These are phyloP conservation scores for Metschnikowia koreensis DNA, from an alignment of 805 yeast genomes.

Conservation along the genomic window DNA sequence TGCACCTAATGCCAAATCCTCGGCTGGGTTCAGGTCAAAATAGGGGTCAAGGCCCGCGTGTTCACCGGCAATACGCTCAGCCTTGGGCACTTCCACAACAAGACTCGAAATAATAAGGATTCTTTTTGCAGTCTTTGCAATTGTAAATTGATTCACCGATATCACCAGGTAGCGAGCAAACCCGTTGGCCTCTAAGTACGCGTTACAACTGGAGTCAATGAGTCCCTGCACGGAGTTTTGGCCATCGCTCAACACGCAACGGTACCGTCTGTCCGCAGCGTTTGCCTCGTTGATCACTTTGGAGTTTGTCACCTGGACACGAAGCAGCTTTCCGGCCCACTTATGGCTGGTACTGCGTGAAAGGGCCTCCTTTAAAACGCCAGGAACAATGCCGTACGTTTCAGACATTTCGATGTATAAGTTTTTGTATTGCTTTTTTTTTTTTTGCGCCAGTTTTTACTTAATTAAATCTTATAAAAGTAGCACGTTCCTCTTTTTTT, in stretches of 20 bases:
- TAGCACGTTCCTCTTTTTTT: neutral
- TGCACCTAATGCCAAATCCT: slow-evolving; percentile 32
- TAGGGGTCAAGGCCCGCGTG: slow-evolving; percentile 54
- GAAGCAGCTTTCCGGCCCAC: slow-evolving; percentile 30
- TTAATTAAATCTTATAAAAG: neutral
- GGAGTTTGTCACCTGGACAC: slow-evolving; percentile 34
- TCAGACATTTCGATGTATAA: slow-evolving; percentile 13
- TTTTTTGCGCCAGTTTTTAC: neutral
- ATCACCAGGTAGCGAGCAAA: slow-evolving; percentile 46
- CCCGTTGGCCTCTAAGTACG: slow-evolving; percentile 39
- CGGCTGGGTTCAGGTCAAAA: slow-evolving; percentile 57
- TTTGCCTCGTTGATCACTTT: slow-evolving; percentile 29
- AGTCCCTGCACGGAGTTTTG: slow-evolving; percentile 36
- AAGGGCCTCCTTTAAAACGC: slow-evolving; percentile 26
- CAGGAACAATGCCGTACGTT: slow-evolving; percentile 23
- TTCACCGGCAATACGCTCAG: slow-evolving; percentile 35
- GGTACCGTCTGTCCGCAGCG: slow-evolving; percentile 24
- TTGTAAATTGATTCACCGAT: slow-evolving; percentile 39
- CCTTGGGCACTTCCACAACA: slow-evolving; percentile 39
- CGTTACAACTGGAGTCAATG: slow-evolving; percentile 42
- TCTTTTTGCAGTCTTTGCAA: slow-evolving; percentile 49
- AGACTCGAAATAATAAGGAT: slow-evolving; percentile 48
- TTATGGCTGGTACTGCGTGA: slow-evolving; percentile 20
- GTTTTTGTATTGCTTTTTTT: neutral
- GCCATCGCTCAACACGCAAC: slow-evolving; percentile 42